Evolutionary conservation across 192 early-diverging fungal species (phyloP).

Genomic region (Entomortierella beljakovae): DNA sequence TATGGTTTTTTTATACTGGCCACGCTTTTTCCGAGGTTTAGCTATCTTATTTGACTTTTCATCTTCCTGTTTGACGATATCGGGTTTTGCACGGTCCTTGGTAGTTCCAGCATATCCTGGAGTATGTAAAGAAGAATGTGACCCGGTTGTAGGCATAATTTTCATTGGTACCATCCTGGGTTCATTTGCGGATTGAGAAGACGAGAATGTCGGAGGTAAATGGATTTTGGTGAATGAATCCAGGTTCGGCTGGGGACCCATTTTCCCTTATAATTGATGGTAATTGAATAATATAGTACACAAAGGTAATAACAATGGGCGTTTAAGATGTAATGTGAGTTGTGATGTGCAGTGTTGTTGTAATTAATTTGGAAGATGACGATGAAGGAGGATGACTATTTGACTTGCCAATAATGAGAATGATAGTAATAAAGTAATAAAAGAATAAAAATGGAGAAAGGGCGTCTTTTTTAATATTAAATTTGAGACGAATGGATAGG

Average conservation of each 20-base stretch:
- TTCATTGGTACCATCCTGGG: conserved; percentile 2
- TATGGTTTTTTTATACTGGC: conserved; percentile 49
- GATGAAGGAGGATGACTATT: too few relatives aligned
- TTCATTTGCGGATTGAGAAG: conserved; percentile 5
- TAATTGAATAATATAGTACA: background rate
- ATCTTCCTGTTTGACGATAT: conserved; percentile 20
- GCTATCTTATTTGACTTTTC: conserved; percentile 2
- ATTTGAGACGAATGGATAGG: too few relatives aligned
- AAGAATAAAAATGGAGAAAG: too few relatives aligned
- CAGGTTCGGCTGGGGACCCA: conserved; percentile 27
- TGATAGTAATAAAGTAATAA: too few relatives aligned
- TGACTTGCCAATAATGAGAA: too few relatives aligned
- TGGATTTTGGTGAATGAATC: conserved; percentile 29
- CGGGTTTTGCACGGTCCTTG: background rate
- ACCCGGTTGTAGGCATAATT: background rate
- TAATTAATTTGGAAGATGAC: too few relatives aligned
- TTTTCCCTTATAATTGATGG: background rate
- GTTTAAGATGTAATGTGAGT: too few relatives aligned
- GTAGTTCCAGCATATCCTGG: background rate
- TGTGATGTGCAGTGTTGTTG: too few relatives aligned
- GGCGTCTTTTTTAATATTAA: too few relatives aligned
- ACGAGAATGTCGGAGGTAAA: conserved; percentile 26
- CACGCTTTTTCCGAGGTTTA: conserved; percentile 36
- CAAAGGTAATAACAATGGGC: background rate
- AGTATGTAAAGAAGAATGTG: background rate